Evolutionary conservation across 257 asterid species (phyloP), one percentile per base, ranked within the genome.

Genomic region (Nicotiana tomentosiformis): DNA sequence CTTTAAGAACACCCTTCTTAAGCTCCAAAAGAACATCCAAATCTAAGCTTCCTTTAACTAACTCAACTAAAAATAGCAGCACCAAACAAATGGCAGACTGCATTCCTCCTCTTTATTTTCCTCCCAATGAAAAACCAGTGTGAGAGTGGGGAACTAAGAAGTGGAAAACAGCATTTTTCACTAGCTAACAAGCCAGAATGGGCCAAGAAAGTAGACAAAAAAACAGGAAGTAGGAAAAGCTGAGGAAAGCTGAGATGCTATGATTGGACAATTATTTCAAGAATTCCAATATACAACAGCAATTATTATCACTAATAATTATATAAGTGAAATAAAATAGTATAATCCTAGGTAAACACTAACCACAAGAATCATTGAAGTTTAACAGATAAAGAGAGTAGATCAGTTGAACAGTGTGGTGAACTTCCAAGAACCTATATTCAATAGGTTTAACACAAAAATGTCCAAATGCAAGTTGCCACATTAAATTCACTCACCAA

Each of bases 1-100:
- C 94, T 56, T 51, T 88, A 86, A 84, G 86, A 87, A 94, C 85
- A 17, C 97, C 98, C 83, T 82, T 94, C 86, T 89, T 94, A 58
- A 94, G 83, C 78, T 87, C 91, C 84, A 93, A 82, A 23, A 94
- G 88, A 57, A 93, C 90, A 74, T 88, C 94, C 78, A 88, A 78
- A 35, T 94, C 93, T 80, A 88, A 87, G 83, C 89, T 84, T 80
- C 95, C 97, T 46, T 83, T 82, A 6, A 82, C 84, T 30, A 87
- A 69, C 66, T 87, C 83, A 17, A 90, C 87, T 35, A 90, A 62
- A 30, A 81, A 39, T 5, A 90, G 67, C 79, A 94, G n/a, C 35
- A 93, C 62, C 30, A 91, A 72, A 78, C 89, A 66, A 81, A 87
- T 89, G 89, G 88, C 30, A 82, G 83, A 66, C 83, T 80, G 88